Conservation (phyloP, 2,329 filamentous ascomycete species). For the Botryotinia calthae region DNA sequence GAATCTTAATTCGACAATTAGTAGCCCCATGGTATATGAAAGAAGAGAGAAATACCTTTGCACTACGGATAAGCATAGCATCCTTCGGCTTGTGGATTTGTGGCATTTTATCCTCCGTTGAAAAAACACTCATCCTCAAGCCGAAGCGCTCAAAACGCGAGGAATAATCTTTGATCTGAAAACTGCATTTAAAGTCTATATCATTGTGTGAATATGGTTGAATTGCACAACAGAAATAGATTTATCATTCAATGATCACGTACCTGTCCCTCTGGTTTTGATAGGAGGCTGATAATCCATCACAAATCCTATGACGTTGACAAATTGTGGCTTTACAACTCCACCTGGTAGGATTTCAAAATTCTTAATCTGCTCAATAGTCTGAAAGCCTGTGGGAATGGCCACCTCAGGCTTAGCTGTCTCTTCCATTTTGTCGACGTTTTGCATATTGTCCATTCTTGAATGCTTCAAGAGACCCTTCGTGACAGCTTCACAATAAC, state of each 20-base stretch:
- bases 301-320: slow-evolving; percentile 69
- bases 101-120: slow-evolving; percentile 50
- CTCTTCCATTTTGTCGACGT: not conserved
- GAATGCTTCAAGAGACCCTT: not conserved
- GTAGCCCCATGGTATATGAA: not conserved
- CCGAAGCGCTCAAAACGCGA: slow-evolving; percentile 43
- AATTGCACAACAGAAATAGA: not conserved
- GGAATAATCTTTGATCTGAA: slow-evolving; percentile 60
- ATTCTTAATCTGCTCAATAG: slow-evolving; percentile 43
- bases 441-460: not conserved
- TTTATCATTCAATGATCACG: slow-evolving; percentile 19
- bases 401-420: not conserved
- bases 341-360: slow-evolving; percentile 5
- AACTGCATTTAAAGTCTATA: slow-evolving; percentile 58
- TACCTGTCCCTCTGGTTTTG: slow-evolving; percentile 52
- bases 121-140: slow-evolving; percentile 58
- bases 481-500: too few species aligned
- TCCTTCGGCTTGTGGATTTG: slow-evolving; percentile 51
- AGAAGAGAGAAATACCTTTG: slow-evolving; percentile 42
- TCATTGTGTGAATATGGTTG: not conserved
- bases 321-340: slow-evolving; percentile 28
- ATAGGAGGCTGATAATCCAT: slow-evolving; percentile 59
- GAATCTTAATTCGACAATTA: slow-evolving; percentile 41
- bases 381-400: slow-evolving; percentile 45
- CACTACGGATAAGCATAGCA: slow-evolving; percentile 60